phyloP scores from a whole-genome alignment of 768 basidiomycete species.

The Rhizopogon salebrosus region DNA sequence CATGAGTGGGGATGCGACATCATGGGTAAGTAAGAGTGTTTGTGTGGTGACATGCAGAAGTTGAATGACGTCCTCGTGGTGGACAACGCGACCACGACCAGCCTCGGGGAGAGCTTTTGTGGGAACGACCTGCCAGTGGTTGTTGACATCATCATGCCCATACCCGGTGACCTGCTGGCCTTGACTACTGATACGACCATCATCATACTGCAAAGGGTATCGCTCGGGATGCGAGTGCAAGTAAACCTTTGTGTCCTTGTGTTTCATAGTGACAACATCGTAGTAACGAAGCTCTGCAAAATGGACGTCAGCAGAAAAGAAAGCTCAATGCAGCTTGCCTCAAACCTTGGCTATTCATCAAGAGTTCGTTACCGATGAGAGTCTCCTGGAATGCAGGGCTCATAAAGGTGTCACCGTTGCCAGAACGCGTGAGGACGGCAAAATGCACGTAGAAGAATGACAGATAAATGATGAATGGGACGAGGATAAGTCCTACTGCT shows the following conservation, averaged over 20 bases:
- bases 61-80: slow-evolving; percentile 84
- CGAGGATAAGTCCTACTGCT: slow-evolving; percentile 73
- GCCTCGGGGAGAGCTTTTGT: slow-evolving; percentile 93
- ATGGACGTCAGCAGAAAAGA: background rate
- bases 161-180: slow-evolving; percentile 98
- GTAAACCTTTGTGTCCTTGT: slow-evolving; percentile 91
- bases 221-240: slow-evolving; percentile 89
- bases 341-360: slow-evolving; percentile 87
- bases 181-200: slow-evolving; percentile 92
- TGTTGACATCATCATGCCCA: slow-evolving; percentile 90
- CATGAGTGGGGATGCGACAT: slow-evolving; percentile 95
- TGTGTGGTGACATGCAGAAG: slow-evolving; percentile 85
- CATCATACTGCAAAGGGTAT: slow-evolving; percentile 92
- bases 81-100: slow-evolving; percentile 88
- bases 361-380: slow-evolving; percentile 83
- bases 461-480: slow-evolving; percentile 90
- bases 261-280: slow-evolving; percentile 81
- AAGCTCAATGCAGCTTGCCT: background rate
- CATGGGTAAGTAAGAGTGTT: slow-evolving; percentile 84
- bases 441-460: slow-evolving; percentile 97
- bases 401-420: slow-evolving; percentile 95
- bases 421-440: slow-evolving; percentile 78
- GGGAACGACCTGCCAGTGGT: slow-evolving; percentile 92
- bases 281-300: slow-evolving; percentile 87
- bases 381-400: slow-evolving; percentile 98